phyloP scores from a whole-genome alignment of 2,329 filamentous ascomycete genomes.

The Herpotrichia juniperi region DNA sequence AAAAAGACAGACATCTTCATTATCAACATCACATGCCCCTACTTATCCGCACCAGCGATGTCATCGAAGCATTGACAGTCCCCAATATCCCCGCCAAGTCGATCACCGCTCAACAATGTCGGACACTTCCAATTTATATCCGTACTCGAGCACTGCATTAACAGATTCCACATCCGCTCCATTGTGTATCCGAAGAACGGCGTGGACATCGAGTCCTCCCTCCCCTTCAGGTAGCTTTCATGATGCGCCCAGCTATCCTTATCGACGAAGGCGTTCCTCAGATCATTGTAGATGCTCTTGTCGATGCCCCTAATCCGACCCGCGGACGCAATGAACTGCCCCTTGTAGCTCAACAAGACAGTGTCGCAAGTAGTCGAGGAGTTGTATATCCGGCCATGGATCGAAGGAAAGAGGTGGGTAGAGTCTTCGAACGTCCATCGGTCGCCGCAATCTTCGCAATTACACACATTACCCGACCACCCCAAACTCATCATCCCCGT shows the following conservation, averaged over 20 bases:
- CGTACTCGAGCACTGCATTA: slow-evolving; percentile 35
- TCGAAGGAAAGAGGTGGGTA: slow-evolving; percentile 44
- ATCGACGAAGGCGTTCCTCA: slow-evolving; percentile 31
- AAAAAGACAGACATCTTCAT: too few relatives aligned
- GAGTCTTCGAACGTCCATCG: slow-evolving; percentile 48
- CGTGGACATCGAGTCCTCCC: slow-evolving; percentile 30
- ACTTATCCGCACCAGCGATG: neutral
- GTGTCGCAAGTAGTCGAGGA: slow-evolving; percentile 27
- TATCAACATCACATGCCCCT: neutral
- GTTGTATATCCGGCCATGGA: slow-evolving; percentile 35
- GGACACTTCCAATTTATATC: slow-evolving; percentile 38
- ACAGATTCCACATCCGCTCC: slow-evolving; percentile 36
- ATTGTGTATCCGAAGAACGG: slow-evolving; percentile 35
- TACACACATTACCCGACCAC: slow-evolving; percentile 45
- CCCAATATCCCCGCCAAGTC: slow-evolving; percentile 26
- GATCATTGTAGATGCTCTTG: slow-evolving; percentile 41
- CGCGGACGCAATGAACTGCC: slow-evolving; percentile 55
- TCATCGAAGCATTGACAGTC: slow-evolving; percentile 40
- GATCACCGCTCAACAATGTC: slow-evolving; percentile 28
- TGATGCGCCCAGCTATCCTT: slow-evolving; percentile 36
- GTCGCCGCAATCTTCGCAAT: slow-evolving; percentile 50
- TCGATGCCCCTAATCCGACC: slow-evolving; percentile 48
- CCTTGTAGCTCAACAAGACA: slow-evolving; percentile 53
- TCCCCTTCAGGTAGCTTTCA: slow-evolving; percentile 24
- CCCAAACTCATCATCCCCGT: slow-evolving; percentile 57